Conservation (phyloP, 2,329 filamentous ascomycete genomes). For the Fusarium oxysporum region DNA sequence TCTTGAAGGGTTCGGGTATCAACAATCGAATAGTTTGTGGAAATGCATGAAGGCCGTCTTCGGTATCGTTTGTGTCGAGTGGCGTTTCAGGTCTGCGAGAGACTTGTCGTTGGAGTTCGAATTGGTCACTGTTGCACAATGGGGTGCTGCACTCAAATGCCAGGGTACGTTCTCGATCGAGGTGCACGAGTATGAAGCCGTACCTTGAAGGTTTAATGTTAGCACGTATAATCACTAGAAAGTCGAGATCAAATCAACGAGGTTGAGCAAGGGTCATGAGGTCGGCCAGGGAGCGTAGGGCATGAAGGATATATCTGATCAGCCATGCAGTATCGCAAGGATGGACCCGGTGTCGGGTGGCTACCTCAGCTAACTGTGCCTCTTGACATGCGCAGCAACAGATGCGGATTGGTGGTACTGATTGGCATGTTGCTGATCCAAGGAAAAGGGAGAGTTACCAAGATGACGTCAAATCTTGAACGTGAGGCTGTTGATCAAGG, state of each 20-base stretch:
- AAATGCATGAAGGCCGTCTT: slow-evolving; percentile 16
- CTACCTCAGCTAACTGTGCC: slow-evolving; percentile 5
- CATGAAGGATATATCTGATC: background rate
- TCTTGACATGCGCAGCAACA: slow-evolving; percentile 16
- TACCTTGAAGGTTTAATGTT: slow-evolving; percentile 6
- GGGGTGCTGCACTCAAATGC: background rate
- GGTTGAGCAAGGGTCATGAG: background rate
- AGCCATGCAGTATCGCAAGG: slow-evolving; percentile 9
- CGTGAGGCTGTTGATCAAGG: slow-evolving; percentile 11
- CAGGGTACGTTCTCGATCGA: background rate
- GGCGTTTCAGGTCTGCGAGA: background rate
- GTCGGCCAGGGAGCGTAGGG: background rate
- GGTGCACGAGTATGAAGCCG: background rate
- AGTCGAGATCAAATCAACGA: slow-evolving; percentile 7
- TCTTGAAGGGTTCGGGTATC: background rate
- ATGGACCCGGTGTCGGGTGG: background rate
- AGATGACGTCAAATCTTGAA: slow-evolving; percentile 43
- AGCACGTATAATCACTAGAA: slow-evolving; percentile 12
- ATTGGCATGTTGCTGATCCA: slow-evolving; percentile 29
- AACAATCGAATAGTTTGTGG: background rate
- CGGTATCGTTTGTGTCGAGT: background rate
- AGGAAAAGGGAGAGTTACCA: slow-evolving; percentile 38
- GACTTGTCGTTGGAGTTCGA: background rate
- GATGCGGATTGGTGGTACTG: slow-evolving; percentile 19
- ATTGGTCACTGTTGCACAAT: background rate